Evolutionary conservation across 805 yeast species (phyloP).

Genomic region (Ogataea paradorogensis): DNA sequence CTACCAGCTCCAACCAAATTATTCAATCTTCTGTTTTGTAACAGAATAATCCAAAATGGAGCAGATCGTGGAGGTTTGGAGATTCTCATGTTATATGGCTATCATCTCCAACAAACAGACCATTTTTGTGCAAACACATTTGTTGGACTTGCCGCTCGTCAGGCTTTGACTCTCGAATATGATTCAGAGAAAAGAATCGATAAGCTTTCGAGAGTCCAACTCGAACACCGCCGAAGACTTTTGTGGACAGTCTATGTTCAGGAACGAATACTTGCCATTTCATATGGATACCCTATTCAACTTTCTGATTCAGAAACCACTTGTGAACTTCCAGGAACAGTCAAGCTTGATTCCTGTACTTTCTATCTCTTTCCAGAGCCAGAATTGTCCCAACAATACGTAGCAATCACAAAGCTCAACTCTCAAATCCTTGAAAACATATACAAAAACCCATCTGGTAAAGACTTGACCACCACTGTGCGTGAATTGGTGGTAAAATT

Average conservation of each 20-base stretch:
- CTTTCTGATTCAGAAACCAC: conserved; percentile 71
- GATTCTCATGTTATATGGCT: conserved; percentile 62
- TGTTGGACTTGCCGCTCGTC: conserved; percentile 63
- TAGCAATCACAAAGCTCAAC: conserved; percentile 66
- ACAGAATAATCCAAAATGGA: conserved; percentile 64
- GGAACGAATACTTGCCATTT: conserved; percentile 63
- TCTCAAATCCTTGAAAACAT: conserved; percentile 60
- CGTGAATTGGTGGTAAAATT: conserved; percentile 60
- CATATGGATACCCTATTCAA: conserved; percentile 67
- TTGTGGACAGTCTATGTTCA: conserved; percentile 26
- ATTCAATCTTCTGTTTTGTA: conserved; percentile 64
- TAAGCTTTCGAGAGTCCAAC: conserved; percentile 38
- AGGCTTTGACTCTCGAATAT: conserved; percentile 64
- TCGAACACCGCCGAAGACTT: conserved; percentile 39
- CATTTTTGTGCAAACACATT: conserved; percentile 67
- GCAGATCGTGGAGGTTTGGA: conserved; percentile 72
- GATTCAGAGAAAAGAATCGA: conserved; percentile 70
- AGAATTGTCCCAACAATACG: conserved; percentile 63
- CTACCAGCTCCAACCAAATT: conserved; percentile 50
- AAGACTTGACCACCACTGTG: conserved; percentile 62
- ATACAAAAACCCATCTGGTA: conserved; percentile 63
- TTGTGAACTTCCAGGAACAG: conserved; percentile 62
- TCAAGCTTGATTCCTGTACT: conserved; percentile 50
- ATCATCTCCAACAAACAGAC: conserved; percentile 68
- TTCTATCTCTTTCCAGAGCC: conserved; percentile 66